These are phyloP conservation scores for Phaeotremella skinneri DNA, from an alignment of 768 basidiomycete genomes.

Conservation along the genomic window DNA sequence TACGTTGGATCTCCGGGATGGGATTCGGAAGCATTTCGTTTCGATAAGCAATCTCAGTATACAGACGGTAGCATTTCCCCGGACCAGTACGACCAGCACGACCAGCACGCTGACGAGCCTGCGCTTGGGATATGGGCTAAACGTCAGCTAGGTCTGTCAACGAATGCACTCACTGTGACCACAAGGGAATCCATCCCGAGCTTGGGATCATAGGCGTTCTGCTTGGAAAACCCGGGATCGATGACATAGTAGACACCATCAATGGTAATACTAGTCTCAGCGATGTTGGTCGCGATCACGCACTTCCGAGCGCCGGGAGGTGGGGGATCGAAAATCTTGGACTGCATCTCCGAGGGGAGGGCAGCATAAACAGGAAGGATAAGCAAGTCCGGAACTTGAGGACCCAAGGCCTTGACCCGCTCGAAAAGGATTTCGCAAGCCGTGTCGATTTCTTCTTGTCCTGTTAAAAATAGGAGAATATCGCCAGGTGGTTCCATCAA, in stretches of 20 bases:
- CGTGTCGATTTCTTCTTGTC: conserved; percentile 98
- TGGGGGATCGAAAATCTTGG: conserved; percentile 94
- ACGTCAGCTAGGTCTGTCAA: background rate
- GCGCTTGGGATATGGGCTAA: conserved; percentile 91
- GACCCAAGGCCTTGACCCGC: conserved; percentile 96
- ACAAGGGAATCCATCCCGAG: conserved; percentile 98
- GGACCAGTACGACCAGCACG: conserved; percentile 97
- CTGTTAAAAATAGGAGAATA: conserved; percentile 92
- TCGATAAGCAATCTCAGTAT: conserved; percentile 95
- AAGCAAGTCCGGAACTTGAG: conserved; percentile 96
- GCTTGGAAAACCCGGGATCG: conserved; percentile 97
- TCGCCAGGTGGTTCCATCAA: conserved; percentile 97
- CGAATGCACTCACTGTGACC: conserved; percentile 62
- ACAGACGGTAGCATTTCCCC: conserved; percentile 95
- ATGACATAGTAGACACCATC: conserved; percentile 99
- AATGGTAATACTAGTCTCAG: conserved; percentile 96
- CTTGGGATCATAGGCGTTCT: conserved; percentile 96
- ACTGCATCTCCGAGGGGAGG: conserved; percentile 96
- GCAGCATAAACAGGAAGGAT: conserved; percentile 98
- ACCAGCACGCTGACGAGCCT: conserved; percentile 90
- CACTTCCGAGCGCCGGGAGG: conserved; percentile 98
- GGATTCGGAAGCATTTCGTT: conserved; percentile 99
- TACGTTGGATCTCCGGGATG: conserved; percentile 93
- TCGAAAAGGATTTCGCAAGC: conserved; percentile 95
- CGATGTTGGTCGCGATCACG: conserved; percentile 98